Percentiles rank a stretch among this genome's conserved stretches.
These are phyloP conservation scores for Auricularia auricula-judae DNA, from an alignment of 768 basidiomycete species.

Conservation along the genomic window DNA sequence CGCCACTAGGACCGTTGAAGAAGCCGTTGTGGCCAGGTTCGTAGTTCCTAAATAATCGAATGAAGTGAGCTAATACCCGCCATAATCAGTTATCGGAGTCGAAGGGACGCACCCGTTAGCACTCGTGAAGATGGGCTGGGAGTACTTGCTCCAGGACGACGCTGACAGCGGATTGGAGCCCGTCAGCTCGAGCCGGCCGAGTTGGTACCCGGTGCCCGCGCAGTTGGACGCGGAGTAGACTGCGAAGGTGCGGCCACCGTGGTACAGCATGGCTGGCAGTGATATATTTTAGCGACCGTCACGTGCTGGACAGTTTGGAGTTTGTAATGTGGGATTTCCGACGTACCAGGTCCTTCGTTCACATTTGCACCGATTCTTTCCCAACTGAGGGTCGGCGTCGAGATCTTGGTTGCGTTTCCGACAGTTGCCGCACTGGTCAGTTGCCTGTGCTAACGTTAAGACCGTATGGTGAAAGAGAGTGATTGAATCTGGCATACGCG, in stretches of 20 bases:
- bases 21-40: conserved; percentile 8
- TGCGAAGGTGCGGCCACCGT: conserved; percentile 3
- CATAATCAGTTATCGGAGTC: not conserved
- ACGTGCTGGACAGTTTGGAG: not conserved
- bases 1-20: conserved; percentile 5
- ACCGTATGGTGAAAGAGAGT: not conserved
- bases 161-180: conserved; percentile 4
- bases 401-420: not conserved
- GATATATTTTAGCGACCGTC: too few species aligned
- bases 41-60: conserved; percentile 1
- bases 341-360: conserved; percentile 4
- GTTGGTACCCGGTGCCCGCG: conserved; percentile 3
- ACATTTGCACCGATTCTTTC: not conserved
- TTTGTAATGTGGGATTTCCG: not conserved
- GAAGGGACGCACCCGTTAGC: not conserved
- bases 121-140: not conserved
- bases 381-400: not conserved
- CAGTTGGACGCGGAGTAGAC: conserved; percentile 6
- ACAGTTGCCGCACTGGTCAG: not conserved
- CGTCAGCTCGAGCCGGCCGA: conserved; percentile 5
- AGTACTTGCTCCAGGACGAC: conserved; percentile 4
- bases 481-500: not conserved
- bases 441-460: not conserved
- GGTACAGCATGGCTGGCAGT: conserved; percentile 1
- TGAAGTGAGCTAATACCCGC: not conserved